Evolutionary conservation across 768 basidiomycete genomes (phyloP).

Genomic region (Clavulina sp.): DNA sequence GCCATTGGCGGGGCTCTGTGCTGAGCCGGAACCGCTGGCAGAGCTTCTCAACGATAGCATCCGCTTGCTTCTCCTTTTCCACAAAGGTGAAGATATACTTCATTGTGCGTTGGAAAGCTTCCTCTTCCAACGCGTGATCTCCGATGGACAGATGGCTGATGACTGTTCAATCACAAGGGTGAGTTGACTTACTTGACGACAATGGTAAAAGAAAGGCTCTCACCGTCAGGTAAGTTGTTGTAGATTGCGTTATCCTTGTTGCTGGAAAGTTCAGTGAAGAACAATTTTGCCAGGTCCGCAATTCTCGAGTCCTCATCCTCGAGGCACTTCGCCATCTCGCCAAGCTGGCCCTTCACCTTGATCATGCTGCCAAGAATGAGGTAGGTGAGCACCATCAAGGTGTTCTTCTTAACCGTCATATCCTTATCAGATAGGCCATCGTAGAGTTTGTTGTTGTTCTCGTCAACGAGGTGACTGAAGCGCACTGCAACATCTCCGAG

Average conservation of each 20-base stretch:
- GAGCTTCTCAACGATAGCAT: constrained; percentile 91
- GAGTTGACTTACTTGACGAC: neutral
- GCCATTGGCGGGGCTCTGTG: constrained; percentile 86
- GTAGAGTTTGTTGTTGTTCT: constrained; percentile 91
- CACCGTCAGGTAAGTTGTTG: constrained; percentile 93
- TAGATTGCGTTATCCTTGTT: constrained; percentile 94
- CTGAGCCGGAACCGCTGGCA: constrained; percentile 87
- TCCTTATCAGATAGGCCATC: constrained; percentile 79
- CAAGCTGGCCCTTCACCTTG: constrained; percentile 97
- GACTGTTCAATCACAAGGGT: constrained; percentile 28
- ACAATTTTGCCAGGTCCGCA: constrained; percentile 88
- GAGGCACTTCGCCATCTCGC: constrained; percentile 99
- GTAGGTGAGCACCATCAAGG: constrained; percentile 94
- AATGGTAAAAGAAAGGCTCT: constrained; percentile 13
- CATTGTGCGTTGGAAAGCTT: constrained; percentile 82
- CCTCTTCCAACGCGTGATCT: constrained; percentile 80
- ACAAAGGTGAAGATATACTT: constrained; percentile 92
- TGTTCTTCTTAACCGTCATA: constrained; percentile 93
- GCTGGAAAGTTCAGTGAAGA: constrained; percentile 89
- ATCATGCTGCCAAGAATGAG: constrained; percentile 98
- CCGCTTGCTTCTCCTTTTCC: constrained; percentile 99
- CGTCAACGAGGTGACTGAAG: constrained; percentile 94
- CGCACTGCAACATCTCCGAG: constrained; percentile 95
- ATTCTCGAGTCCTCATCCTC: constrained; percentile 81
- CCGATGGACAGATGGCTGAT: constrained; percentile 91